Percentiles rank a stretch among this genome's conserved stretches.
phyloP scores from a whole-genome alignment of 2,329 filamentous ascomycete species.

The Ascocoryne sarcoides region DNA sequence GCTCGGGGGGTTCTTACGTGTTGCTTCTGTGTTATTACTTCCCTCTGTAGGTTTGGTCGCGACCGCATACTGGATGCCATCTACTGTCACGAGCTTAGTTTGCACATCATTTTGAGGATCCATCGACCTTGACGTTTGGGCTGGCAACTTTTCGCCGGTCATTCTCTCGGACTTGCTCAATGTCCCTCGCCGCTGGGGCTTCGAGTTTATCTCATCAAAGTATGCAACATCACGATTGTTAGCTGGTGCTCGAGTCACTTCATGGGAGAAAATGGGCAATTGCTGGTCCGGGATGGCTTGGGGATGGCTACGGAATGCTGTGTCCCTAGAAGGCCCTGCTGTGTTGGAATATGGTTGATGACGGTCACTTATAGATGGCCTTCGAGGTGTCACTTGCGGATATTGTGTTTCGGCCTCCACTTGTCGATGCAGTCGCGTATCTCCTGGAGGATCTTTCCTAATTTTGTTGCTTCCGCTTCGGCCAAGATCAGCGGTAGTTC shows the following conservation, averaged over 20 bases:
- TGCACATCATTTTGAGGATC: slow-evolving; percentile 13
- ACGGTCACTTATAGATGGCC: slow-evolving; percentile 11
- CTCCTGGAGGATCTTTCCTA: slow-evolving; percentile 47
- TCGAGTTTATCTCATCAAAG: slow-evolving; percentile 10
- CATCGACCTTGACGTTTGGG: slow-evolving; percentile 4
- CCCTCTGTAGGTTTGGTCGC: slow-evolving; percentile 14
- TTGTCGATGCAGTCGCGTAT: slow-evolving; percentile 37
- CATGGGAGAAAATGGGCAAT: slow-evolving; percentile 13
- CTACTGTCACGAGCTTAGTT: slow-evolving; percentile 16
- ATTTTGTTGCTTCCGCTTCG: slow-evolving; percentile 50
- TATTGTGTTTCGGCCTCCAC: slow-evolving; percentile 36
- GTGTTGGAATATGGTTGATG: slow-evolving; percentile 8
- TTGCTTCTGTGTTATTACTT: neutral
- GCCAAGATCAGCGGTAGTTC: slow-evolving; percentile 30
- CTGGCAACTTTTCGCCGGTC: slow-evolving; percentile 17
- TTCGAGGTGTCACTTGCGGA: slow-evolving; percentile 23
- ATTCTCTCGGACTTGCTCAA: slow-evolving; percentile 25
- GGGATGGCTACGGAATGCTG: slow-evolving; percentile 15
- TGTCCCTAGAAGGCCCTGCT: slow-evolving; percentile 12
- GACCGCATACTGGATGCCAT: slow-evolving; percentile 17
- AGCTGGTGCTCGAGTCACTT: slow-evolving; percentile 2
- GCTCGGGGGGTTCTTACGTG: neutral
- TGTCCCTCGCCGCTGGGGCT: slow-evolving; percentile 21
- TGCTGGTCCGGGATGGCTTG: slow-evolving; percentile 15
- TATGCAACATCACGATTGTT: slow-evolving; percentile 11